Conservation (phyloP, 495 filamentous ascomycete species). For the Podospora pseudopauciseta region DNA sequence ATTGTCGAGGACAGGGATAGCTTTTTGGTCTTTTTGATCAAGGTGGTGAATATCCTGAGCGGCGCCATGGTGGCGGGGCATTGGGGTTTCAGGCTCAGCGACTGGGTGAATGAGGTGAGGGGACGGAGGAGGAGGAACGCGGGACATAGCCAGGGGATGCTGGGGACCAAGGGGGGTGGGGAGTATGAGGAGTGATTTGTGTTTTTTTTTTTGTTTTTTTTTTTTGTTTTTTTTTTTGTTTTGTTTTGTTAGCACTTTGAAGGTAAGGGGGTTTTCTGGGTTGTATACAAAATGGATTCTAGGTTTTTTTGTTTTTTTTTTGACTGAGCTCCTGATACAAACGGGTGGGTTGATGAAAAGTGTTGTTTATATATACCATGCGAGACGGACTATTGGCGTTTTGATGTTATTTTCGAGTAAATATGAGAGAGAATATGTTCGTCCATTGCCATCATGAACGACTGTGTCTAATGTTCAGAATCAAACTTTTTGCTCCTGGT, state of each 20-base stretch:
- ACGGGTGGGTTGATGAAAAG: not conserved
- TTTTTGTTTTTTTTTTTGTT: too few species aligned
- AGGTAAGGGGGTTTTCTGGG: not conserved
- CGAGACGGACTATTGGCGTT: not conserved
- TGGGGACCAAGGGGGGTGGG: conserved; percentile 35
- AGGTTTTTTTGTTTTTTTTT: not conserved
- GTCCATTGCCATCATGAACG: not conserved
- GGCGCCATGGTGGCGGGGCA: conserved; percentile 59
- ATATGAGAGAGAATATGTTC: not conserved
- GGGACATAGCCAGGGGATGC: conserved; percentile 54
- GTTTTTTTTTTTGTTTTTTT: too few species aligned
- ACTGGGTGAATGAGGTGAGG: conserved; percentile 49
- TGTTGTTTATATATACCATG: not conserved
- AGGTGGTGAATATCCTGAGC: conserved; percentile 61
- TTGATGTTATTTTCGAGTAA: not conserved
- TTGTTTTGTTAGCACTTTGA: too few species aligned
- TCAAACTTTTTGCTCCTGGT: too few species aligned
- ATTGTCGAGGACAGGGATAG: conserved; percentile 77
- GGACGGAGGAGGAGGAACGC: conserved; percentile 44
- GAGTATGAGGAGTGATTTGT: not conserved
- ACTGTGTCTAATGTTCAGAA: too few species aligned
- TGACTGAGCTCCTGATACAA: too few species aligned
- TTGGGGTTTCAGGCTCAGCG: conserved; percentile 56
- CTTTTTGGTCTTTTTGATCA: conserved; percentile 68
- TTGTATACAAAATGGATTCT: not conserved